Conservation (phyloP, 495 filamentous ascomycete species). For the Polyplosphaeria fusca region DNA sequence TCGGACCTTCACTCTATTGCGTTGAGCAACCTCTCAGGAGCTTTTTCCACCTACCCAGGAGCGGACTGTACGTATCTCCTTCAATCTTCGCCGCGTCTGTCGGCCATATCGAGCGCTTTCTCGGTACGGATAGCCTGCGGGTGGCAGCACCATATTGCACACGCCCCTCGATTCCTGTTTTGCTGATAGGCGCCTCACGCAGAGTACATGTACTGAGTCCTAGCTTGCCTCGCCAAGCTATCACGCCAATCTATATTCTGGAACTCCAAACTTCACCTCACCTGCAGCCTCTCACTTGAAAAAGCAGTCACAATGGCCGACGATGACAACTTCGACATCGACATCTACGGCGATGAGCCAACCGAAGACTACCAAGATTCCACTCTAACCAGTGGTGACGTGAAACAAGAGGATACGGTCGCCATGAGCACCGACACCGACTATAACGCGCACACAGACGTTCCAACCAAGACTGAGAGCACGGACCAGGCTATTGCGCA, state of each 20-base stretch:
- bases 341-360: slow-evolving; percentile 86
- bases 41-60: slow-evolving; percentile 1
- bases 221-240: slow-evolving; percentile 31
- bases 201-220: slow-evolving; percentile 32
- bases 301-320: slow-evolving; percentile 63
- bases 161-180: not conserved
- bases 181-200: slow-evolving; percentile 6
- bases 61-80: slow-evolving; percentile 35
- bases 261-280: slow-evolving; percentile 13
- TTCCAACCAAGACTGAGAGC: not conserved
- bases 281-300: slow-evolving; percentile 9
- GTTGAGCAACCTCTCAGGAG: slow-evolving; percentile 22
- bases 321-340: slow-evolving; percentile 97
- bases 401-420: slow-evolving; percentile 7
- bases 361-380: slow-evolving; percentile 43
- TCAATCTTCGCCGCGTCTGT: slow-evolving; percentile 12
- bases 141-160: too few species aligned
- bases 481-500: slow-evolving; percentile 24
- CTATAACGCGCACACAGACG: not conserved
- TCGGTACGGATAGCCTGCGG: too few species aligned
- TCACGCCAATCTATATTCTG: slow-evolving; percentile 31
- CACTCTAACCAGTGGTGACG: slow-evolving; percentile 33
- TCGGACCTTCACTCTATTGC: slow-evolving; percentile 20
- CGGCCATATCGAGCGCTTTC: too few species aligned
- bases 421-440: slow-evolving; percentile 26